These are phyloP conservation scores for Helichrysum umbraculigerum DNA, from an alignment of 129 eudicot genomes.

Conservation along the genomic window DNA sequence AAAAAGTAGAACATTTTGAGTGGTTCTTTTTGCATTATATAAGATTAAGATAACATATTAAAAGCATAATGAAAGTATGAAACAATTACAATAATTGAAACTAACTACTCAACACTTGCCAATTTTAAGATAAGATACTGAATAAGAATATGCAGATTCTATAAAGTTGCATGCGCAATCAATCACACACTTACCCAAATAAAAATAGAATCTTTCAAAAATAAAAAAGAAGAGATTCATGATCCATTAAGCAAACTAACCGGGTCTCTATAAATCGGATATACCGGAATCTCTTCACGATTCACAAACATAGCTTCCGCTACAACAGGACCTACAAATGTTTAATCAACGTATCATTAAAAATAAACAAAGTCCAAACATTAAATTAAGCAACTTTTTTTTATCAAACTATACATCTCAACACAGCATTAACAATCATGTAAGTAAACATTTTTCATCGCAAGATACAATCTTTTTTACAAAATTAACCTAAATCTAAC, in stretches of 20 bases:
- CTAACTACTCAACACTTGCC: no score
- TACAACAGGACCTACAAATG: conserved; percentile 77
- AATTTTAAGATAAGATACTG: no score
- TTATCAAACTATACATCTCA: neutral
- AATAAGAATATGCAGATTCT: no score
- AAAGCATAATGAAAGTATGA: conserved; percentile 13
- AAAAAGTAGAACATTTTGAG: no score
- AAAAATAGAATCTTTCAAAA: neutral
- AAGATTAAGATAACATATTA: conserved; percentile 21
- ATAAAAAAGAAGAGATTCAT: neutral
- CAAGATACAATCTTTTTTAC: no score
- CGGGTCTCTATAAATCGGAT: conserved; percentile 90
- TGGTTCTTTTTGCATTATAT: neutral
- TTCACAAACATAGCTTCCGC: conserved; percentile 99
- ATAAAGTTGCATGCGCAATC: no score
- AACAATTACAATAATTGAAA: neutral
- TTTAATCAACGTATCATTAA: neutral
- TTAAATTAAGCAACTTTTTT: neutral
- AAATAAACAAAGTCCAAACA: neutral
- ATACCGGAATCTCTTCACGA: conserved; percentile 91
- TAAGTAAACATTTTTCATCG: no score
- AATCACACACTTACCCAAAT: no score
- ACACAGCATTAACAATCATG: neutral
- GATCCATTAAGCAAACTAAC: neutral
- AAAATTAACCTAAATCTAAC: neutral